Conservation (phyloP, 352 stramenopile genomes). For the Phytophthora agathidicida region DNA sequence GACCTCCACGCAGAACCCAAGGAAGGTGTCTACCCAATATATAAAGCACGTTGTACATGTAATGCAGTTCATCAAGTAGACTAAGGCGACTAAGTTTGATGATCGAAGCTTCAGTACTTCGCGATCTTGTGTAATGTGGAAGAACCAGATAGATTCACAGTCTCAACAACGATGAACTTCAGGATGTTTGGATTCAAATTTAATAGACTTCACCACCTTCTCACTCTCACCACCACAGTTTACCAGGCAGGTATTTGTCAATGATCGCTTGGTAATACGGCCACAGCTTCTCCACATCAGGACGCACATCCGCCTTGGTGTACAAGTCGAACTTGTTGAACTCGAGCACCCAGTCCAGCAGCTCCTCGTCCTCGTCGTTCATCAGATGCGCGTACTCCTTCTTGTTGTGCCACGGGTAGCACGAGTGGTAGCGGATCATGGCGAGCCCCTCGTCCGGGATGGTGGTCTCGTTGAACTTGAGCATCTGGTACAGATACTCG, state of each 20-base stretch:
- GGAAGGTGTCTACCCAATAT: conserved; percentile 25
- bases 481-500: conserved; percentile 96
- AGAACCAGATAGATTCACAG: too few species aligned
- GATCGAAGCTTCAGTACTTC: neutral
- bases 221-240: conserved; percentile 80
- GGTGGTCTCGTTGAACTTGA: conserved; percentile 87
- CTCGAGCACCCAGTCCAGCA: conserved; percentile 91
- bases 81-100: neutral
- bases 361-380: conserved; percentile 82
- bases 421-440: conserved; percentile 95
- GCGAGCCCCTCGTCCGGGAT: conserved; percentile 91
- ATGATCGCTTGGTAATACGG: conserved; percentile 93
- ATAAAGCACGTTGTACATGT: conserved; percentile 2
- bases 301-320: conserved; percentile 88
- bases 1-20: conserved; percentile 8
- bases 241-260: conserved; percentile 90
- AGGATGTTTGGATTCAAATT: too few species aligned
- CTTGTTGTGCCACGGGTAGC: conserved; percentile 94
- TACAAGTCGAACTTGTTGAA: conserved; percentile 96
- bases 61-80: neutral
- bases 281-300: conserved; percentile 88
- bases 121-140: too few species aligned
- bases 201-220: too few species aligned
- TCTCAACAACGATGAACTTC: too few species aligned
- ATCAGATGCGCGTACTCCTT: conserved; percentile 92